Evolutionary conservation across 306 rosid species (phyloP).

Genomic region (Sicyos edulis): DNA sequence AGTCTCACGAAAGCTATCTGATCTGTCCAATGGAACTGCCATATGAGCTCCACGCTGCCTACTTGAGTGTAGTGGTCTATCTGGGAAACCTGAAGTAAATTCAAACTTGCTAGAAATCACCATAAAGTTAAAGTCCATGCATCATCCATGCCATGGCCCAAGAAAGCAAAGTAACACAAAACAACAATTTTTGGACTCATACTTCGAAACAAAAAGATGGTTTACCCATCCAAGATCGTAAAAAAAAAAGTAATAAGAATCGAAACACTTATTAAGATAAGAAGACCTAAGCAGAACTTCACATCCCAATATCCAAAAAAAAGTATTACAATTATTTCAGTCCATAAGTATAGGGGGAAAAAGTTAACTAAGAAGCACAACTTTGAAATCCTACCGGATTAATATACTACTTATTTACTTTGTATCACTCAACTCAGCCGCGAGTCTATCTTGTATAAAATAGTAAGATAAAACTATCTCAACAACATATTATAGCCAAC

Average conservation of each 20-base stretch:
- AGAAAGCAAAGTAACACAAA: slow-evolving; percentile 55
- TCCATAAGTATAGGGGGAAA: not conserved
- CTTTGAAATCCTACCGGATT: not conserved
- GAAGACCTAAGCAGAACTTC: not conserved
- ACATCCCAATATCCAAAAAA: not conserved
- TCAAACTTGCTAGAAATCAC: slow-evolving; percentile 81
- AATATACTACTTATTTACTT: not conserved
- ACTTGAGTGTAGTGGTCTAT: slow-evolving; percentile 67
- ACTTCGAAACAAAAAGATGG: slow-evolving; percentile 26
- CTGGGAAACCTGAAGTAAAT: slow-evolving; percentile 81
- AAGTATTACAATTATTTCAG: not conserved
- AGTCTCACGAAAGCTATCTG: slow-evolving; percentile 83
- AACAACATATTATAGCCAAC: not conserved
- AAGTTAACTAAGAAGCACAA: not conserved
- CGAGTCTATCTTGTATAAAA: not conserved
- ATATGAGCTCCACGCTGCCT: slow-evolving; percentile 96
- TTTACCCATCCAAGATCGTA: slow-evolving; percentile 42
- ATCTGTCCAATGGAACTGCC: slow-evolving; percentile 72
- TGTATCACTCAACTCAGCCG: too few species aligned
- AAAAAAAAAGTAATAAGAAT: not conserved
- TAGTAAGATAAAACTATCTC: slow-evolving; percentile 9
- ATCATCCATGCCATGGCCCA: slow-evolving; percentile 44
- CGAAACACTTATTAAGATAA: not conserved
- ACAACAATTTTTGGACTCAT: slow-evolving; percentile 45
- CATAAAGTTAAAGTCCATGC: slow-evolving; percentile 63